Evolutionary conservation across 2,329 filamentous ascomycete genomes (phyloP).

Genomic region (Fusarium falciforme): DNA sequence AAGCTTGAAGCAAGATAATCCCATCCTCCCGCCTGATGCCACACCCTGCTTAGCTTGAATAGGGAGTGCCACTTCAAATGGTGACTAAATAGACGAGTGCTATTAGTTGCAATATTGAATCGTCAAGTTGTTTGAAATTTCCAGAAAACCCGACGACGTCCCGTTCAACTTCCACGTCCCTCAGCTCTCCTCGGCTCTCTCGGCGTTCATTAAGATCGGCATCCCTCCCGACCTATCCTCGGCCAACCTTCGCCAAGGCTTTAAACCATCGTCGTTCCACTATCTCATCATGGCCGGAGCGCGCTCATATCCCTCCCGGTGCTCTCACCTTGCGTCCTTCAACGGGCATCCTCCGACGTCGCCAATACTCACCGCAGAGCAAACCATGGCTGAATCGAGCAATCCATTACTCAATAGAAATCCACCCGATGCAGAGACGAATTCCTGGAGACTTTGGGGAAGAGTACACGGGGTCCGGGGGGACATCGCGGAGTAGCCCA

Average conservation of each 20-base stretch:
- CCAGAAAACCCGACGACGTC: not conserved
- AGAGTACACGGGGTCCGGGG: conserved; percentile 23
- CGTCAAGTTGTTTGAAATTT: not conserved
- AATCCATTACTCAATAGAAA: conserved; percentile 27
- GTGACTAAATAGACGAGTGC: not conserved
- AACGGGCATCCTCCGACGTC: not conserved
- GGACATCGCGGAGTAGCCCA: conserved; percentile 20
- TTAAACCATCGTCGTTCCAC: not conserved
- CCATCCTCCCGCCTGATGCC: not conserved
- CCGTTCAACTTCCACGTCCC: not conserved
- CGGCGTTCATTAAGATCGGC: not conserved
- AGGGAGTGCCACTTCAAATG: not conserved
- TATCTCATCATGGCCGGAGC: not conserved
- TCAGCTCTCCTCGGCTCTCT: not conserved
- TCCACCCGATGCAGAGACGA: not conserved
- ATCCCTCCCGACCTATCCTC: not conserved
- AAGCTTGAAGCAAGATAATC: not conserved
- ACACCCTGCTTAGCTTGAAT: not conserved
- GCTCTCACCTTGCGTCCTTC: not conserved
- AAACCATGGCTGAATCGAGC: not conserved
- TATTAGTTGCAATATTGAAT: not conserved
- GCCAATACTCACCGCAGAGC: not conserved
- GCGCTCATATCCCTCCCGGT: not conserved
- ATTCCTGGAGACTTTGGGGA: conserved; percentile 7
- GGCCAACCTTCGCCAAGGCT: not conserved